Base-by-base conservation (phyloP, 2,329 filamentous ascomycete species). In the Phaeosphaeria sp. region DNA sequence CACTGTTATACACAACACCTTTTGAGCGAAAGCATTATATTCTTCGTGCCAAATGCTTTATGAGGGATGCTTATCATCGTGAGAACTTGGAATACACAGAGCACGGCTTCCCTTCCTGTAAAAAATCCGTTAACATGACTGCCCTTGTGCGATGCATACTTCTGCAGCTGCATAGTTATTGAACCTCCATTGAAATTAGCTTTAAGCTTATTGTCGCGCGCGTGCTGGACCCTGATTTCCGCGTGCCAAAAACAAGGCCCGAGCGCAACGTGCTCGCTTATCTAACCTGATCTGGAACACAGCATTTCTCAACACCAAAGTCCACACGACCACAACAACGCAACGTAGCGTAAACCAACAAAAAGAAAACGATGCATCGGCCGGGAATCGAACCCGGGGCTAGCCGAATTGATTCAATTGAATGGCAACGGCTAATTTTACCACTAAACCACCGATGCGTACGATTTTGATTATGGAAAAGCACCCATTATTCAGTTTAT, bases 341-440 rank as follows among this genome's bases (percentile, higher is more conserved):
- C 9, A 27, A 27, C 4, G 4, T 18, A 22, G 15, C 15, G 42
- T 18, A 46, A 46, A 46, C 21, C 42, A 21, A 18, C 42, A 11
- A 49, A 48, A 64, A 60, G 59, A 60, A 48, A 27, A 39, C 9
- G 39, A 23, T 43, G 64, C 64, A 65, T 67, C 63, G 60, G 64
- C 63, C 63, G 63, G 64, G 63, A 66, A 67, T 65, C 65, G 65
- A 67, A 67, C 63, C 65, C 65, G 65, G 65, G 65, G 65, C 65
- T 67, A 67, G 65, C 65, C 65, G 65, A 67, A 58, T 49, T 53
- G 57, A 59, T 20, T 30, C 54, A 27, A 2, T 46, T 44, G 13
- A 46, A 55, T 67, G 65, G 65, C 65, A 67, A 67, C 65, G 65
- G 65, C 65, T 67, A 67, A 67, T 67, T 67, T 67, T 67, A 67